Evolutionary conservation across 2,329 filamentous ascomycete species (phyloP), one percentile per base, ranked within the genome.

Genomic region (Aplosporella prunicola): DNA sequence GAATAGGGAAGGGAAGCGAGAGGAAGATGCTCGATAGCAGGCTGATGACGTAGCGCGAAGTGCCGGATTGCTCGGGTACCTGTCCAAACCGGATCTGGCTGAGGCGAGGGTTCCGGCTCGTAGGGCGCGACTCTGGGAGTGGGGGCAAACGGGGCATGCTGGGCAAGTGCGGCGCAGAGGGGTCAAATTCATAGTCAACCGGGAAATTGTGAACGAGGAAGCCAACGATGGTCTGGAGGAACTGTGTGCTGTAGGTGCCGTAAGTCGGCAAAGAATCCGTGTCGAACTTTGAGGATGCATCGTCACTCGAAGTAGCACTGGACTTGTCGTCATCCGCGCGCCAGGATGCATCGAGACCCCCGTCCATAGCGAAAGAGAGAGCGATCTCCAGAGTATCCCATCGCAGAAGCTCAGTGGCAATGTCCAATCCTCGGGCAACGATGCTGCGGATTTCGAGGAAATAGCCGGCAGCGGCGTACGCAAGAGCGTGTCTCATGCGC

Each of bases 21-120:
- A 85, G 61, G 2, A 88, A 63, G 15, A 84, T 63, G 18, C 72
- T 76, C 0, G 82, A 86, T 5, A 87, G 60, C 0, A 71, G 57
- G 0, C 66, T 64, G 16, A 69, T 67, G 20, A 67, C 45, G 33
- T 48, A 47, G 14, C 54, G 58, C 9, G 58, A 49, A 25, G 58
- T 54, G 20, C 52, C 48, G 9, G 66, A 60, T 17, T 62, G 62
- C 2, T 52, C 47, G 3, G 74, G 63, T 14, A 80, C 61, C 45
- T 84, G 79, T n/a, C 81, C 81, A 49, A 86, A 86, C 43, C 77
- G 74, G 35, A 86, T 83, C 43, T 68, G 71, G 43, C 70, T 72
- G 9, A 82, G 62, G 17, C 76, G 71, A 25, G 69, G 67, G 34
- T 74, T 64, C 35, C 64, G 62, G 4, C 53, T 51, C 9, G 58